Conservation (phyloP, 306 rosid species). For the Gillenia trifoliata region DNA sequence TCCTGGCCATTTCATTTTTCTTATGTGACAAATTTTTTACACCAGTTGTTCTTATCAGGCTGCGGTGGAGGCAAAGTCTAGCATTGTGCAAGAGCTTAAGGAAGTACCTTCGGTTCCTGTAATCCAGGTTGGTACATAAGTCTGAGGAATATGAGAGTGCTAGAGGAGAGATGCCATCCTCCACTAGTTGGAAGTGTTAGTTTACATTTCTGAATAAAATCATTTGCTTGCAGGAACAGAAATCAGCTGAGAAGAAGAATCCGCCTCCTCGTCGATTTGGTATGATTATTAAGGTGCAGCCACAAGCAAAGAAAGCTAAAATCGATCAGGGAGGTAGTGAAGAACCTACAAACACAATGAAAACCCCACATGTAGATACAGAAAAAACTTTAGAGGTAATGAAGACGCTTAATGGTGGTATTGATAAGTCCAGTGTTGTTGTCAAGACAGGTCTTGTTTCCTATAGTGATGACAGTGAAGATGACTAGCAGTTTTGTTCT, state of each 20-base stretch:
- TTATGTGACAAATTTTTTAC: neutral
- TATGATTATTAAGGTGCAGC: constrained; percentile 74
- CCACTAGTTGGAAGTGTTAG: neutral
- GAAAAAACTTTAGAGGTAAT: constrained; percentile 28
- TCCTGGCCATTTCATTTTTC: no score
- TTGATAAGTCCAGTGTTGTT: constrained; percentile 31
- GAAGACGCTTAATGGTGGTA: constrained; percentile 23
- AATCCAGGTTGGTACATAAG: constrained; percentile 48
- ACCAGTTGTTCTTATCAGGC: constrained; percentile 46
- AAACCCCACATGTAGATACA: constrained; percentile 8
- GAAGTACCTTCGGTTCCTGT: constrained; percentile 48
- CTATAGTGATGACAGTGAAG: constrained; percentile 89
- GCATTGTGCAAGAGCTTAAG: constrained; percentile 53
- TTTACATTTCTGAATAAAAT: neutral
- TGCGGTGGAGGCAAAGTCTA: constrained; percentile 62
- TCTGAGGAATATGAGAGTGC: neutral
- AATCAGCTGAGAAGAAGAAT: constrained; percentile 50
- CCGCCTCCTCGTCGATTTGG: constrained; percentile 42
- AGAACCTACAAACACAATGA: constrained; percentile 30
- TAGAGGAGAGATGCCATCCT: neutral
- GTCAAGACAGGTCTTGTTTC: constrained; percentile 55
- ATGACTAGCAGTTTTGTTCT: constrained; percentile 30
- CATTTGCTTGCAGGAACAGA: constrained; percentile 51
- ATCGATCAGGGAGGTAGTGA: constrained; percentile 32
- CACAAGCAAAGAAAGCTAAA: constrained; percentile 71